Conservation (phyloP, 441 rosid genomes). For the Lepidium campestre region DNA sequence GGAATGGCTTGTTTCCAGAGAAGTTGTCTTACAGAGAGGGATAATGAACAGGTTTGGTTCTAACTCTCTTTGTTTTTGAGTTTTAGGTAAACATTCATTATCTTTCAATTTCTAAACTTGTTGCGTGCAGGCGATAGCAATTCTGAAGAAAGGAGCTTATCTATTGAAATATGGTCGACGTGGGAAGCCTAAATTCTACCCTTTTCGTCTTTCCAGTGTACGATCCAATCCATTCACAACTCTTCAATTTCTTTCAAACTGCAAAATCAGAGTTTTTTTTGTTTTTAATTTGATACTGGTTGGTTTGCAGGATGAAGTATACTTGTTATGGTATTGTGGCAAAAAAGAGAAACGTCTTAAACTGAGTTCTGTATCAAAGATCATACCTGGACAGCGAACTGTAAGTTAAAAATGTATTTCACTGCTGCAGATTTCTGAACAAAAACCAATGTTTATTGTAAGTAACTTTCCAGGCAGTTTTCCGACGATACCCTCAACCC, state of each 20-base stretch:
- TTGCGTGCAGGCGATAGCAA: conserved; percentile 43
- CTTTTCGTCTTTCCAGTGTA: conserved; percentile 57
- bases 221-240: background rate
- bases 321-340: conserved; percentile 56
- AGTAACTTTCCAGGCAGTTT: conserved; percentile 36
- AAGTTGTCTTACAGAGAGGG: conserved; percentile 32
- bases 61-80: background rate
- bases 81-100: background rate
- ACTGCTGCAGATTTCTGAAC: background rate
- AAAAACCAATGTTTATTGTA: conserved; percentile 11
- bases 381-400: conserved; percentile 70
- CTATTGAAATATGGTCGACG: conserved; percentile 56
- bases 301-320: conserved; percentile 46
- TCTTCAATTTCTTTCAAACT: no score
- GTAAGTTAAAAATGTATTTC: conserved; percentile 33
- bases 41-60: conserved; percentile 36
- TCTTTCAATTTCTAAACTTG: background rate
- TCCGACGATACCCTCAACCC: conserved; percentile 52
- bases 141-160: conserved; percentile 58
- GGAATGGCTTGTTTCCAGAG: conserved; percentile 40
- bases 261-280: background rate
- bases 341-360: conserved; percentile 52
- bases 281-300: background rate
- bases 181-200: conserved; percentile 66
- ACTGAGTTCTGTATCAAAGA: conserved; percentile 51